phyloP scores from a whole-genome alignment of 176 grass and related monocot genomes.

The Triticum urartu region DNA sequence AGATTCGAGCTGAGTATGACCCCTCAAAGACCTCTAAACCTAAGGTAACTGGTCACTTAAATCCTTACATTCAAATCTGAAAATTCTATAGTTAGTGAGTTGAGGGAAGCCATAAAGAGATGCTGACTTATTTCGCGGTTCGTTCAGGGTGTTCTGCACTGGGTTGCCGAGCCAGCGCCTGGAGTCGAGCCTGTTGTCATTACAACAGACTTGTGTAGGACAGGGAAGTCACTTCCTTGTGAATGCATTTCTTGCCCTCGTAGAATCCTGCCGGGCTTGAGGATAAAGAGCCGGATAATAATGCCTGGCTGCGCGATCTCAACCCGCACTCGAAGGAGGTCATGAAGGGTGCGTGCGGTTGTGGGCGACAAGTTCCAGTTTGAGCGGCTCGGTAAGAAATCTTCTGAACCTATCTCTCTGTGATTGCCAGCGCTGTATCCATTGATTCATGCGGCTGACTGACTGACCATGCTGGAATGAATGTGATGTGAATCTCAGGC shows the following conservation, averaged over 20 bases:
- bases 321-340: constrained; percentile 88
- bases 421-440: background rate
- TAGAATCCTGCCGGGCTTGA: constrained; percentile 88
- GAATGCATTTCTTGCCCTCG: constrained; percentile 7
- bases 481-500: constrained; percentile 35
- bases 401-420: background rate
- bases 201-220: background rate
- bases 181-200: no score
- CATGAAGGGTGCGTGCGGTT: constrained; percentile 64
- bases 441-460: background rate
- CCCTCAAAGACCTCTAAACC: constrained; percentile 87
- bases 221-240: background rate
- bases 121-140: constrained; percentile 12
- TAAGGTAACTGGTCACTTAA: constrained; percentile 54
- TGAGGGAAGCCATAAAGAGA: background rate
- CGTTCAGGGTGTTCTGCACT: constrained; percentile 91
- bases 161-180: constrained; percentile 93
- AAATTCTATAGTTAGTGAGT: background rate
- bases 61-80: background rate
- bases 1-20: constrained; percentile 93
- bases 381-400: constrained; percentile 75
- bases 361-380: no score
- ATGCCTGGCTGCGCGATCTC: constrained; percentile 68
- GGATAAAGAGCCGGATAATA: background rate
- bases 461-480: background rate